These are phyloP conservation scores for Starmerella kuoi DNA, from an alignment of 805 yeast genomes.

Conservation along the genomic window DNA sequence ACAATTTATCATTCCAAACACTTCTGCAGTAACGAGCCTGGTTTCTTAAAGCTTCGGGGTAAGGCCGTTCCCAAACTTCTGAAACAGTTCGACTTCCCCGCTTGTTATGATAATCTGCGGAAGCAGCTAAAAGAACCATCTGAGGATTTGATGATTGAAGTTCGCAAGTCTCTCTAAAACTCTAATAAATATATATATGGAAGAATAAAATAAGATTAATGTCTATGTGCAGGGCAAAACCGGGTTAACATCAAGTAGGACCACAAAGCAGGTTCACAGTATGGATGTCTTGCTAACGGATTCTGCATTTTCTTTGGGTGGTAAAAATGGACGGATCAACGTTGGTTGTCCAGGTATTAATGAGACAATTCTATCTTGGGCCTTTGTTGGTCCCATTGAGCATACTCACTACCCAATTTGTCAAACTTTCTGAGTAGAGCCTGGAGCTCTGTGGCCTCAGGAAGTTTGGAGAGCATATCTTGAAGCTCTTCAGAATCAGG, in stretches of 20 bases:
- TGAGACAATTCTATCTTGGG: conserved; percentile 10
- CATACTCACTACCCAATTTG: conserved; percentile 25
- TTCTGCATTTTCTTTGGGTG: no score
- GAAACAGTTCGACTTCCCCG: conserved; percentile 21
- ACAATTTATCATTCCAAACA: conserved; percentile 18
- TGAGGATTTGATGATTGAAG: not conserved
- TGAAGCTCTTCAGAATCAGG: conserved; percentile 21
- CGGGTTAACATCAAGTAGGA: no score
- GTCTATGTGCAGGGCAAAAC: no score
- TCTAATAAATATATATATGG: no score
- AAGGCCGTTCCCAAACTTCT: conserved; percentile 26
- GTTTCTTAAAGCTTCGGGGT: conserved; percentile 23
- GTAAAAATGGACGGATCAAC: no score
- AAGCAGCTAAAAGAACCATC: conserved; percentile 2
- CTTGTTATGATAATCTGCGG: conserved; percentile 19
- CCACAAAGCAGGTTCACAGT: no score
- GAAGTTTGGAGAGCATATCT: conserved; percentile 22
- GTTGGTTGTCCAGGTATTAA: not conserved
- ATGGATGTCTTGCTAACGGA: no score
- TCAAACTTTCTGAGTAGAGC: conserved; percentile 26
- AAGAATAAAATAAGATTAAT: no score
- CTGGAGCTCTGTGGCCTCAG: conserved; percentile 24
- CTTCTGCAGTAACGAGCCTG: conserved; percentile 8
- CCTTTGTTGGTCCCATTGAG: conserved; percentile 19
- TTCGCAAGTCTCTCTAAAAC: not conserved